A percentile compares a stretch with the other conserved stretches of the same genome.
phyloP scores from a whole-genome alignment of 2,329 filamentous ascomycete species.

The Nemania sp. region DNA sequence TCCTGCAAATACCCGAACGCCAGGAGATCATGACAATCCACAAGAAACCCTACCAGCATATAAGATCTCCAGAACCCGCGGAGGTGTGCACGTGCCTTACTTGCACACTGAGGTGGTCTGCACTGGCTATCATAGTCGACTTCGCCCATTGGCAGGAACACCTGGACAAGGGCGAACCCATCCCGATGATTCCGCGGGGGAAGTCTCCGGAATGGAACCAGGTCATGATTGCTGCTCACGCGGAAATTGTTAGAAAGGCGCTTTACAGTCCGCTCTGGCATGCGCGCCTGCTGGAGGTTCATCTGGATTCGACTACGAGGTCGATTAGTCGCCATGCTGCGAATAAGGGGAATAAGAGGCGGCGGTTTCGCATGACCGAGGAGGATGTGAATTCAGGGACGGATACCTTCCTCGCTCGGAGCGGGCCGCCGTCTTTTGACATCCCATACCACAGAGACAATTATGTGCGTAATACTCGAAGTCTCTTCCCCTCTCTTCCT shows the following conservation, averaged over 20 bases:
- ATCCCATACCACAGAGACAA: slow-evolving; percentile 68
- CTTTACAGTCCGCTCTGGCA: slow-evolving; percentile 63
- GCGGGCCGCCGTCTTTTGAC: slow-evolving; percentile 64
- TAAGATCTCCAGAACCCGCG: slow-evolving; percentile 58
- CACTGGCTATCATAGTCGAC: slow-evolving; percentile 65
- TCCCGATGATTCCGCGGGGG: slow-evolving; percentile 64
- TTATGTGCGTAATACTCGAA: slow-evolving; percentile 52
- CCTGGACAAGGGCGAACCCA: slow-evolving; percentile 63
- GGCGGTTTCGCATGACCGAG: slow-evolving; percentile 59
- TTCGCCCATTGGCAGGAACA: slow-evolving; percentile 67
- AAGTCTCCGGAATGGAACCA: slow-evolving; percentile 62
- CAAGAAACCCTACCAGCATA: slow-evolving; percentile 64
- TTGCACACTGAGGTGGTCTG: slow-evolving; percentile 68
- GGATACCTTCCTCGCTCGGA: slow-evolving; percentile 63
- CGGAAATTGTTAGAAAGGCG: slow-evolving; percentile 59
- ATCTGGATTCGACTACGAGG: slow-evolving; percentile 60
- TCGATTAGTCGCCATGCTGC: slow-evolving; percentile 60
- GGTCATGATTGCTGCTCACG: slow-evolving; percentile 58
- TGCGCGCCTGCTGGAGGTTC: slow-evolving; percentile 61
- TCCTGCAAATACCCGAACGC: slow-evolving; percentile 54
- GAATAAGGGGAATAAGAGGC: slow-evolving; percentile 62
- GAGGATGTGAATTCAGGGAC: slow-evolving; percentile 60
- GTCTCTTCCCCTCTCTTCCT: not conserved
- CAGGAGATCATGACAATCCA: slow-evolving; percentile 60
- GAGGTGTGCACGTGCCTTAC: slow-evolving; percentile 68